These are phyloP conservation scores for Gymnopilus junonius DNA, from an alignment of 768 basidiomycete genomes.

Conservation along the genomic window DNA sequence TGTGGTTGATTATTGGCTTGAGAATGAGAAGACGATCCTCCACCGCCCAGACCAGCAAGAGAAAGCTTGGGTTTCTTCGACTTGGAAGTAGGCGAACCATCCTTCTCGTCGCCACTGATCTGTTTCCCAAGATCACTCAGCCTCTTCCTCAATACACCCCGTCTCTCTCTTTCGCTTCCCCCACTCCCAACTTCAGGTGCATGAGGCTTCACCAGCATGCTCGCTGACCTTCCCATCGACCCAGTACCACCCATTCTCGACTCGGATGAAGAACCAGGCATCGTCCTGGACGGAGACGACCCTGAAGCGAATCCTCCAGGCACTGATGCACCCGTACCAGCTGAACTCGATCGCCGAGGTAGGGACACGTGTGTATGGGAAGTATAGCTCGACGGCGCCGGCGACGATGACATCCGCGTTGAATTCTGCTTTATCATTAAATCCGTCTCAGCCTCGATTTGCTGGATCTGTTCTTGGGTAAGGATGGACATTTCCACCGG, in stretches of 20 bases:
- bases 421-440: not conserved
- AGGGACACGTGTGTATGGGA: not conserved
- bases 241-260: not conserved
- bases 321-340: not conserved
- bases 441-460: slow-evolving; percentile 25
- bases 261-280: not conserved
- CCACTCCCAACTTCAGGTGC: not conserved
- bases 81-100: not conserved
- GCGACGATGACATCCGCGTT: not conserved
- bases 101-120: not conserved
- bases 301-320: not conserved
- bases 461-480: slow-evolving; percentile 20
- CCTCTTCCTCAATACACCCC: slow-evolving; percentile 7
- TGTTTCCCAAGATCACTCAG: slow-evolving; percentile 8
- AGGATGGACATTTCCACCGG: slow-evolving; percentile 21
- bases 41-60: slow-evolving; percentile 22
- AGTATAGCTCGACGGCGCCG: slow-evolving; percentile 6
- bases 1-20: not conserved
- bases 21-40: slow-evolving; percentile 5
- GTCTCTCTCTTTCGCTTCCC: not conserved
- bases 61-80: slow-evolving; percentile 35
- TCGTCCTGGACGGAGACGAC: not conserved
- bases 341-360: slow-evolving; percentile 15
- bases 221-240: not conserved
- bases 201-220: not conserved